Evolutionary conservation across 345 rosid species (phyloP), one percentile per base, ranked within the genome.

Genomic region (Citrus trifoliata): DNA sequence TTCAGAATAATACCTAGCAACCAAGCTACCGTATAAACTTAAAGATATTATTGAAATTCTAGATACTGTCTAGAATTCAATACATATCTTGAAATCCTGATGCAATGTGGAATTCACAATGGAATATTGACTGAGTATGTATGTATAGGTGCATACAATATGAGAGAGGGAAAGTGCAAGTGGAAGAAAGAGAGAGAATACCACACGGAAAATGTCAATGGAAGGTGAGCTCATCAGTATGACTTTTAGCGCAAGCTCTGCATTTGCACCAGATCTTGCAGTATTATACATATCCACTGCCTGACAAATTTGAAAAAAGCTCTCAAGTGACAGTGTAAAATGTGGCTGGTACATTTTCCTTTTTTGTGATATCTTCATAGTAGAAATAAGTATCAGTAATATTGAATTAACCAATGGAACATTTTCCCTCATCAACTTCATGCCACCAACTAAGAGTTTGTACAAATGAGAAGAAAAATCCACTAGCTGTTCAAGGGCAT

Each of bases 161-260:
- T 32, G 9, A 51, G 37, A 10, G 61, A 59, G 68, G 73, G 25
- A 33, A 40, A 67, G 40, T 33, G 32, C 27, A 56, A 33, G 64
- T 0, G 12, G 21, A 22, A 5, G 73, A 71, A 25, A 67, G 76
- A 79, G 70, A 69, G 78, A 80, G 76, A 82, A 71, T 73, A 93
- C 99, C 98, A 73, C 75, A 83, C 68, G 65, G 25, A 90, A 80
- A 67, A 96, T 86, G 74, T 87, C 91, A 81, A 82, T 30, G 6
- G 95, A 88, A 64, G 99, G 98, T 51, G 85, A 78, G 82, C 90
- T 88, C 95, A 88, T 87, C 73, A 96, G 87, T 78, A 94, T 80
- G 74, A 89, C 81, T 81, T 83, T 78, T 62, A 96, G 94, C 56
- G 89, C 97, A 82, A 78, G 78, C 81, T 87, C 91, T 40, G 89